Base-by-base conservation (phyloP, 2,329 filamentous ascomycete genomes). In the Cyphellophora attinorum region DNA sequence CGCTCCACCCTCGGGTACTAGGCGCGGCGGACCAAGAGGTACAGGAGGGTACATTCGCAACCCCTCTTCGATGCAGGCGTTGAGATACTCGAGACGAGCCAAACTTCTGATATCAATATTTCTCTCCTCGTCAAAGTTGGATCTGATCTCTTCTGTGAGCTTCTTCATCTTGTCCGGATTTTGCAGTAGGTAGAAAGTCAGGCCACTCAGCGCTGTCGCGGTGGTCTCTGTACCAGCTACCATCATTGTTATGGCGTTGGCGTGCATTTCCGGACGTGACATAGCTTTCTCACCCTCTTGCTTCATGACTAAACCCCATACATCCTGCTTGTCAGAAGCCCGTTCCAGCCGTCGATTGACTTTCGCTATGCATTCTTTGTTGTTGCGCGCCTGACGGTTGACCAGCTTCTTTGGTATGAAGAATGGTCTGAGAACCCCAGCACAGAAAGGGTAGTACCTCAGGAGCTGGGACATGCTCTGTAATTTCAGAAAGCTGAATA, bases 51-150 rank as follows among this genome's bases (percentile, higher is more conserved):
- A 4, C 31, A 69, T 51, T 12, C 68, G 59, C 39, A 70, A 50
- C 0, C 59, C 48, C 44, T 71, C 66, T 28, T 68, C 58, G 17
- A 71, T 58, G 36, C 57, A 59, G 3, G 64, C 67, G 4, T 55
- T 54, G 2, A 70, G 48, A 40, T 68, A 70, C 1, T 51, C 46
- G 6, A 68, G 46, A 23, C 45, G 39, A 11, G 59, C 60, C 3
- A 54, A 47, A 2, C 45, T 36, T n/a, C 34, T 32, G 5, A 48
- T 41, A 3, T 33, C 34, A 42, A 65, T 64, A 5, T 45, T 29
- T 31, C 45, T 21, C 39, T 50, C 39, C 33, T 33, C 27, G 5
- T 21, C 16, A 31, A 55, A 52, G 5, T 43, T 18, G 3, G 19
- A 28, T 5, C 51, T 48, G 5, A 57, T 48, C 28, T 56, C 54